A percentile compares a stretch with the other conserved stretches of the same genome.
Evolutionary conservation across 768 basidiomycete species (phyloP).

Genomic region (Amyloporia xantha): DNA sequence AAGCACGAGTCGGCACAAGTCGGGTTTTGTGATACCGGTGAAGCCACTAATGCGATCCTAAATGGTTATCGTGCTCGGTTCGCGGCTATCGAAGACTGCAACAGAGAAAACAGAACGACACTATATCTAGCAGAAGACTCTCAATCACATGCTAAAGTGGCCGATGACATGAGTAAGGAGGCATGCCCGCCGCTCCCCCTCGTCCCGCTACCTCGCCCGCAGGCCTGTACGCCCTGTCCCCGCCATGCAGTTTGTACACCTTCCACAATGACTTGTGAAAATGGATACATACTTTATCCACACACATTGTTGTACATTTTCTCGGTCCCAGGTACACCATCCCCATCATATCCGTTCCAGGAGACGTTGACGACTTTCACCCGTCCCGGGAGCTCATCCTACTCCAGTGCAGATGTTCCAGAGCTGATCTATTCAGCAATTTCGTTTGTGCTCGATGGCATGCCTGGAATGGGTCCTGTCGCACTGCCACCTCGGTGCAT

Average conservation of each 20-base stretch:
- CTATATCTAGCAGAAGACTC: slow-evolving; percentile 24
- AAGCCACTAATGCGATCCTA: slow-evolving; percentile 50
- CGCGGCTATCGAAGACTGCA: slow-evolving; percentile 47
- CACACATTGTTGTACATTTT: slow-evolving; percentile 34
- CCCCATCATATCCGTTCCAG: slow-evolving; percentile 22
- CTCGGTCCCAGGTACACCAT: slow-evolving; percentile 41
- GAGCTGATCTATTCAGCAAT: slow-evolving; percentile 18
- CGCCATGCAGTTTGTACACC: slow-evolving; percentile 59
- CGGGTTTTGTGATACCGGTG: slow-evolving; percentile 71
- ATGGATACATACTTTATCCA: slow-evolving; percentile 58
- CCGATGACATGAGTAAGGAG: slow-evolving; percentile 24
- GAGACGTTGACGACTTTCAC: slow-evolving; percentile 34
- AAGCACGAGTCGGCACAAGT: slow-evolving; percentile 64
- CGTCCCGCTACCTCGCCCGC: slow-evolving; percentile 50
- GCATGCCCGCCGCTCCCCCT: slow-evolving; percentile 51
- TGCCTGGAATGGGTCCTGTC: slow-evolving; percentile 70
- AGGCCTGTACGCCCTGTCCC: slow-evolving; percentile 59
- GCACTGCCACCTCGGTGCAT: slow-evolving; percentile 71
- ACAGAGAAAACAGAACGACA: slow-evolving; percentile 45
- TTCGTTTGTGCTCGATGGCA: slow-evolving; percentile 43
- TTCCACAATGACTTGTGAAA: slow-evolving; percentile 54
- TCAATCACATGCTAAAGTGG: neutral
- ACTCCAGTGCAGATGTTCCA: slow-evolving; percentile 19
- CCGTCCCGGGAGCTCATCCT: slow-evolving; percentile 19
- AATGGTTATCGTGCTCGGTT: slow-evolving; percentile 41